phyloP scores from a whole-genome alignment of 345 rosid genomes.

The Lumnitzera racemosa region DNA sequence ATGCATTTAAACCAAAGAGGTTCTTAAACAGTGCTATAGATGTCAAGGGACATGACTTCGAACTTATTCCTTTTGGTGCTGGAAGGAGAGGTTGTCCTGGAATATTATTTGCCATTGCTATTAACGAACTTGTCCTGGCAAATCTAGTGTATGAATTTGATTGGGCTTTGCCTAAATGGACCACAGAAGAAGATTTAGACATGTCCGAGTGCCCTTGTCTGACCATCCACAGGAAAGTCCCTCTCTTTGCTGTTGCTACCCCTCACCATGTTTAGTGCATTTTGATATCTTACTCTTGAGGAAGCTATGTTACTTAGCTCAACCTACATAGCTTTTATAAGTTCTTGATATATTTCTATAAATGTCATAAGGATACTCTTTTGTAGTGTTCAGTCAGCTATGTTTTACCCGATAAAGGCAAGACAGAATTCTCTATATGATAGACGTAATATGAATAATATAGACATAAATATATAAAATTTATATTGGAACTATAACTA shows the following conservation, averaged over 20 bases:
- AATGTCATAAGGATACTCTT: too few species aligned
- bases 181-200: constrained; percentile 19
- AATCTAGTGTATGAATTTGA: constrained; percentile 23
- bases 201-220: constrained; percentile 17
- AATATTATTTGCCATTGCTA: constrained; percentile 8
- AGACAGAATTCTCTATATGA: too few species aligned
- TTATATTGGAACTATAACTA: too few species aligned
- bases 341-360: too few species aligned
- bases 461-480: too few species aligned
- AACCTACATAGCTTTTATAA: too few species aligned
- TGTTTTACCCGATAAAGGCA: too few species aligned
- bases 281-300: too few species aligned
- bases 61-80: constrained; percentile 32
- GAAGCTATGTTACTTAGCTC: too few species aligned
- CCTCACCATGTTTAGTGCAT: constrained; percentile 1
- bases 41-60: constrained; percentile 23
- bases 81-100: constrained; percentile 36
- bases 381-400: too few species aligned
- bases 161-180: constrained; percentile 24
- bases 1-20: constrained; percentile 30
- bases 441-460: too few species aligned
- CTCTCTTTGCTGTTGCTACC: constrained; percentile 18
- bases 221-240: constrained; percentile 21
- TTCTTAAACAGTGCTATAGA: constrained; percentile 22
- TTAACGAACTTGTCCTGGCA: constrained; percentile 18